These are phyloP conservation scores for Cicer bijugum DNA, from an alignment of 306 rosid genomes.

Conservation along the genomic window DNA sequence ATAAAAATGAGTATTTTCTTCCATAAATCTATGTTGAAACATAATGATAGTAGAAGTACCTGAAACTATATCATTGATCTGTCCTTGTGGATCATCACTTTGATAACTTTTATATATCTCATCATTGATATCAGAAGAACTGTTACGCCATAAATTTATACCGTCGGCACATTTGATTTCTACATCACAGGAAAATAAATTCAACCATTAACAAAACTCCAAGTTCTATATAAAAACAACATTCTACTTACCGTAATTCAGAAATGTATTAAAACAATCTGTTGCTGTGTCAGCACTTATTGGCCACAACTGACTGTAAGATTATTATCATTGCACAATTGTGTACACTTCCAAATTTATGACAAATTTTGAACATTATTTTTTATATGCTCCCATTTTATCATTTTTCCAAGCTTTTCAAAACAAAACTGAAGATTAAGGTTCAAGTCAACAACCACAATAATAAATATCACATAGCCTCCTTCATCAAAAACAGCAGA, in stretches of 20 bases:
- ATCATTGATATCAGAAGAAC: conserved; percentile 56
- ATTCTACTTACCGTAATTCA: conserved; percentile 24
- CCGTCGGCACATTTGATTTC: conserved; percentile 59
- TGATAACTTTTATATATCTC: conserved; percentile 63
- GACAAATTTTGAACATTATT: background rate
- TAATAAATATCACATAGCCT: background rate
- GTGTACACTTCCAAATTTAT: conserved; percentile 1
- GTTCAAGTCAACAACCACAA: background rate
- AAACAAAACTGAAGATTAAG: conserved; percentile 2
- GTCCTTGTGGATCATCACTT: conserved; percentile 54
- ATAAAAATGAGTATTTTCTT: conserved; percentile 39
- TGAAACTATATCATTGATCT: conserved; percentile 54
- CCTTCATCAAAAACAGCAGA: background rate
- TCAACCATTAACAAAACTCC: conserved; percentile 23
- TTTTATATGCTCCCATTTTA: background rate
- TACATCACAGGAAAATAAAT: conserved; percentile 44
- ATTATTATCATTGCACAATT: conserved; percentile 27
- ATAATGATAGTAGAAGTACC: conserved; percentile 51
- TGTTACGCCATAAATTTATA: conserved; percentile 66
- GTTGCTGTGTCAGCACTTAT: background rate
- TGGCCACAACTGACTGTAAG: conserved; percentile 19
- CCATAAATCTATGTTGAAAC: conserved; percentile 15
- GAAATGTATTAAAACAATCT: conserved; percentile 24
- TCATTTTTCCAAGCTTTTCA: conserved; percentile 17
- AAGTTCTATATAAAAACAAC: background rate